These are phyloP conservation scores for Cladosporium oxysporum DNA, from an alignment of 2,329 filamentous ascomycete species.

Conservation along the genomic window DNA sequence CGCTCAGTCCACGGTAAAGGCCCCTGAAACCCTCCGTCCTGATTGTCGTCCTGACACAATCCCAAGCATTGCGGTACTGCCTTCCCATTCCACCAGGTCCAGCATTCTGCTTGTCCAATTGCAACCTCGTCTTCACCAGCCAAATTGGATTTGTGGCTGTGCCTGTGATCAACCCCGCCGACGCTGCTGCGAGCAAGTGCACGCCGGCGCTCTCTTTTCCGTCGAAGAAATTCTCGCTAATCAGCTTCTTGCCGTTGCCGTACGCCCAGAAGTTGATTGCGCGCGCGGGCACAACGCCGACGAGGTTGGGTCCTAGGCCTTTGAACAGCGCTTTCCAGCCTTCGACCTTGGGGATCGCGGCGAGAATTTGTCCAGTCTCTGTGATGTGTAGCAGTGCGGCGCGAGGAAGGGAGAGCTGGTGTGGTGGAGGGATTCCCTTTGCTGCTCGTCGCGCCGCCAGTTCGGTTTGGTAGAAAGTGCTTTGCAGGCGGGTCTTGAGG, in stretches of 20 bases:
- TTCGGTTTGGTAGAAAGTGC: constrained; percentile 89
- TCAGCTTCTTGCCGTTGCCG: constrained; percentile 83
- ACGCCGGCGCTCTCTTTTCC: constrained; percentile 72
- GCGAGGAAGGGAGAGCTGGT: constrained; percentile 63
- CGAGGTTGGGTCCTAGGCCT: constrained; percentile 84
- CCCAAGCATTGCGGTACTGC: constrained; percentile 82
- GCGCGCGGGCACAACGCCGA: constrained; percentile 85
- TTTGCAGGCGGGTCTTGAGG: constrained; percentile 88
- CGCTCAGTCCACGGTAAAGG: constrained; percentile 86
- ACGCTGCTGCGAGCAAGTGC: constrained; percentile 73
- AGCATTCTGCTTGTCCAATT: constrained; percentile 84
- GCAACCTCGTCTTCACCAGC: constrained; percentile 90
- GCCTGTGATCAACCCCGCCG: constrained; percentile 80
- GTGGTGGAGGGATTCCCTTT: constrained; percentile 54
- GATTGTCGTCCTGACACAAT: constrained; percentile 82
- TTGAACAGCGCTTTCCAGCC: constrained; percentile 90
- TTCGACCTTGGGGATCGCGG: constrained; percentile 76
- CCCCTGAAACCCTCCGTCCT: constrained; percentile 77
- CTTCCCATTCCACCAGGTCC: constrained; percentile 57
- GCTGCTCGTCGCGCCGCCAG: constrained; percentile 68
- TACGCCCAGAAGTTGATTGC: constrained; percentile 95
- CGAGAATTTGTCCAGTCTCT: constrained; percentile 84
- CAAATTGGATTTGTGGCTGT: constrained; percentile 96
- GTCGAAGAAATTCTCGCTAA: constrained; percentile 72
- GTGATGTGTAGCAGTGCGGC: constrained; percentile 72